Evolutionary conservation across 164 flowering plant genomes (phyloP).

Genomic region (Tetrastigma voinierianum): DNA sequence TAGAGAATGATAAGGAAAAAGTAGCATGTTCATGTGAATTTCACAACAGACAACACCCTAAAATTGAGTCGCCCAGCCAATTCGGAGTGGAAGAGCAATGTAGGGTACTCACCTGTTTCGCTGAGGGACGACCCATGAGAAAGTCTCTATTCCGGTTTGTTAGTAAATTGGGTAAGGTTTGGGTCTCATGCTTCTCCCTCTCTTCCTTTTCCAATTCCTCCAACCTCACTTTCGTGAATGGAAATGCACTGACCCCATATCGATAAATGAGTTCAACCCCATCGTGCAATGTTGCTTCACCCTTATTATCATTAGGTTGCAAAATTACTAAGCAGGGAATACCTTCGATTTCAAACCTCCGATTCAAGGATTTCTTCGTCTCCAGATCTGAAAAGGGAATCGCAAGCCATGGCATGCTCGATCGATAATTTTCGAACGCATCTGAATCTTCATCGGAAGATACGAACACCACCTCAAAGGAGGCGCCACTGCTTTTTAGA

Average conservation of each 20-base stretch:
- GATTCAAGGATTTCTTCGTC: slow-evolving; percentile 41
- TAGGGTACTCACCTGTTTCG: slow-evolving; percentile 33
- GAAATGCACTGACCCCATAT: slow-evolving; percentile 53
- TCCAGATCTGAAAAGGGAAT: slow-evolving; percentile 64
- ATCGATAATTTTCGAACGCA: slow-evolving; percentile 45
- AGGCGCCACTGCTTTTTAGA: slow-evolving; percentile 24
- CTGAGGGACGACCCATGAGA: slow-evolving; percentile 37
- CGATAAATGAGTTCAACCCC: slow-evolving; percentile 62
- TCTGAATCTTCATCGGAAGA: slow-evolving; percentile 58
- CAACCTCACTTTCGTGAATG: slow-evolving; percentile 51
- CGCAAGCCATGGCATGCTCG: slow-evolving; percentile 69
- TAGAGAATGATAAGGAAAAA: no score
- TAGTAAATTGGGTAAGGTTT: slow-evolving; percentile 44
- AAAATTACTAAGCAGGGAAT: slow-evolving; percentile 60
- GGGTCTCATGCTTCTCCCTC: slow-evolving; percentile 50
- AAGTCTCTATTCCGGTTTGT: slow-evolving; percentile 41
- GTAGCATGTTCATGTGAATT: no score
- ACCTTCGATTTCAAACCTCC: slow-evolving; percentile 46
- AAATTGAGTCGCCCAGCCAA: background rate
- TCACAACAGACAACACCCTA: no score
- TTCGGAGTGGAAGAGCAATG: background rate
- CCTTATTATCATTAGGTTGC: slow-evolving; percentile 36
- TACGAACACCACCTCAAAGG: slow-evolving; percentile 57
- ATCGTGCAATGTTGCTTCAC: slow-evolving; percentile 26
- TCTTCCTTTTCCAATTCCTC: slow-evolving; percentile 46